Evolutionary conservation across 495 filamentous ascomycete genomes (phyloP), one percentile per base, ranked within the genome.

Genomic region (Neurospora tetraspora): DNA sequence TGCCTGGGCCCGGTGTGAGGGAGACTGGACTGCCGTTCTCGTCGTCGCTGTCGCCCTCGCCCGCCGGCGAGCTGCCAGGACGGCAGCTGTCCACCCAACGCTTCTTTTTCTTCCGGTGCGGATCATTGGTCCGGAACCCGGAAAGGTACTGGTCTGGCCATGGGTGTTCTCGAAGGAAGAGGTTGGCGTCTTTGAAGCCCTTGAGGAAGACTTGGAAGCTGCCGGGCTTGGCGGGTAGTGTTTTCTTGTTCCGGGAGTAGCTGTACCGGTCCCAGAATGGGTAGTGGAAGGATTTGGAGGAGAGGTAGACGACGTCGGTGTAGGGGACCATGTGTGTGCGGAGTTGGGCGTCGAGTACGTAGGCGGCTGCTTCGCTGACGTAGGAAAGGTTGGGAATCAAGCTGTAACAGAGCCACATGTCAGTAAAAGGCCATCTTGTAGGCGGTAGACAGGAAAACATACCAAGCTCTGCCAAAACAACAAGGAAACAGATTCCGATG

Each of bases 361-460:
- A 99, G 47, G 96, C 95, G 14, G 96, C 96, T 20, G 96, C 96
- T 85, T 99, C 96, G 73, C 94, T 98, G 76, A 99, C 93, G 80
- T 99, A 99, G 69, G 94, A 97, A n/a, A 99, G 86, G 80, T 99
- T 99, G 47, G 96, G 96, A 81, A 99, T 99, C 71, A 99, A 88
- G 78, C 87, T 89, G 72, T 12, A 53, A 53, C 4, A 53, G 16
- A 69, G 71, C 72, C 2, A 65, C 14, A 47, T n/a, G 73, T 77
- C 69, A 77, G 74, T 70, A 77, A 34, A 38, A 71, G 40, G 27
- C 7, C 27, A 34, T 39, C 12, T 12, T 69, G 39, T 34, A n/a
- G 20, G 10, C 45, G 42, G 34, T 39, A 39, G 31, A 34, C 7
- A 68, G n/a, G 16, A n/a, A 3, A 59, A 70, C 86, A 61, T 75